These are phyloP conservation scores for Puya raimondii DNA, from an alignment of 176 grass and related monocot genomes.

Conservation along the genomic window DNA sequence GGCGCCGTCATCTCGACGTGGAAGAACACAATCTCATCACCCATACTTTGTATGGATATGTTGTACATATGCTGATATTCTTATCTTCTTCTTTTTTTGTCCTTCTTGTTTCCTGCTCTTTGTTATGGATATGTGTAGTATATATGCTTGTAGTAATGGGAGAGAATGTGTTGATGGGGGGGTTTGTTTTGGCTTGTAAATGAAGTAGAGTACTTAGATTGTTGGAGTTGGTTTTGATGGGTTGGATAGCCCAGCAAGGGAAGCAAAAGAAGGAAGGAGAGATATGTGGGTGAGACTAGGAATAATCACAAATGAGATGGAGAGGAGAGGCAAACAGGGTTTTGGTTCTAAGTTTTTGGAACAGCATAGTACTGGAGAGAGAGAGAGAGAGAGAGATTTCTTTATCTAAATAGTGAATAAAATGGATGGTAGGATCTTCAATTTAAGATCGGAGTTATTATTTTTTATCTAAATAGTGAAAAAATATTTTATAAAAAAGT, in stretches of 20 bases:
- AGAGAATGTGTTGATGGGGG: neutral
- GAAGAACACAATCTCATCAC: slow-evolving; percentile 70
- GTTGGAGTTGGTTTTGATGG: neutral
- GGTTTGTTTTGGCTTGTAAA: neutral
- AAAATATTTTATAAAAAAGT: too few species aligned
- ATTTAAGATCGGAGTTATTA: too few species aligned
- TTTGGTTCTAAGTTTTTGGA: too few species aligned
- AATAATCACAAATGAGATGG: neutral
- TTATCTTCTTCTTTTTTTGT: neutral
- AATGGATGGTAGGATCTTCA: too few species aligned
- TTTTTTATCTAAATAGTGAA: too few species aligned
- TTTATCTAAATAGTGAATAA: too few species aligned
- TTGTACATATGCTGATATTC: neutral
- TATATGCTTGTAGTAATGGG: neutral
- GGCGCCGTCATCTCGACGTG: slow-evolving; percentile 66
- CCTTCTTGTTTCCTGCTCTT: neutral
- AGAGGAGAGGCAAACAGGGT: neutral
- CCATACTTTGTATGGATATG: neutral
- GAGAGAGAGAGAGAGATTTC: too few species aligned
- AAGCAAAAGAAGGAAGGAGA: neutral
- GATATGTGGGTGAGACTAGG: neutral
- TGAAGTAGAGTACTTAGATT: slow-evolving; percentile 3
- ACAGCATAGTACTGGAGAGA: too few species aligned
- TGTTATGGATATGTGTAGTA: neutral
- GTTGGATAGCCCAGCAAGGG: neutral